Conservation (phyloP, 78 protist genomes). For the Dictyostelium citrinum region DNA sequence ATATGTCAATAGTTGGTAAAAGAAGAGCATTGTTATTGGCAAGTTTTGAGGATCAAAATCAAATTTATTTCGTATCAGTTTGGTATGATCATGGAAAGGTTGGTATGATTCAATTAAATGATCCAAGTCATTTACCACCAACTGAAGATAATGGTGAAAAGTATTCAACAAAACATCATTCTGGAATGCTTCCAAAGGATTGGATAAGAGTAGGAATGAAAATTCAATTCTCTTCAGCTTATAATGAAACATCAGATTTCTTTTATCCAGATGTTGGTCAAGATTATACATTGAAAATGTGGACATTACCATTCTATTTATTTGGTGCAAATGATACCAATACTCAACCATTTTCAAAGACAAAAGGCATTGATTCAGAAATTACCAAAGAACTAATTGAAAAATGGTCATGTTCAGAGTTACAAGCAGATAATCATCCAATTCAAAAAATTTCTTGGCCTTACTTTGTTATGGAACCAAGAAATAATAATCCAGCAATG, state of each 20-base stretch:
- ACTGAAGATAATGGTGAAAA: conserved; percentile 33
- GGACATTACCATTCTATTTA: conserved; percentile 6
- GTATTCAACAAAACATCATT: not conserved
- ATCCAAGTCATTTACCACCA: conserved; percentile 14
- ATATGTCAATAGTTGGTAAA: not conserved
- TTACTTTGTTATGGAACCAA: not conserved
- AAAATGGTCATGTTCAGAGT: conserved; percentile 8
- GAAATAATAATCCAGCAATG: not conserved
- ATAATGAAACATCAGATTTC: not conserved
- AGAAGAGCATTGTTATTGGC: not conserved
- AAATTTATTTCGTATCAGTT: not conserved
- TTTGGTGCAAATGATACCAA: conserved; percentile 36
- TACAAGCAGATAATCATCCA: not conserved
- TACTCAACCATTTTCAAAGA: not conserved
- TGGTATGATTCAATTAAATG: not conserved
- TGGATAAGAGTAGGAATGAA: not conserved
- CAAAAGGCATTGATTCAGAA: not conserved
- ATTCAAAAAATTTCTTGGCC: not conserved
- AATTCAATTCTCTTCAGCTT: not conserved
- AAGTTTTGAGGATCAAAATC: not conserved
- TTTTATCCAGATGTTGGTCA: not conserved
- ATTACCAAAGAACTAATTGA: not conserved
- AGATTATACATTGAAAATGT: not conserved
- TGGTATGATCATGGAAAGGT: not conserved
- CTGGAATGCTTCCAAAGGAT: not conserved